These are phyloP conservation scores for Dictyostelium intermedium DNA, from an alignment of 78 protist genomes.

Conservation along the genomic window DNA sequence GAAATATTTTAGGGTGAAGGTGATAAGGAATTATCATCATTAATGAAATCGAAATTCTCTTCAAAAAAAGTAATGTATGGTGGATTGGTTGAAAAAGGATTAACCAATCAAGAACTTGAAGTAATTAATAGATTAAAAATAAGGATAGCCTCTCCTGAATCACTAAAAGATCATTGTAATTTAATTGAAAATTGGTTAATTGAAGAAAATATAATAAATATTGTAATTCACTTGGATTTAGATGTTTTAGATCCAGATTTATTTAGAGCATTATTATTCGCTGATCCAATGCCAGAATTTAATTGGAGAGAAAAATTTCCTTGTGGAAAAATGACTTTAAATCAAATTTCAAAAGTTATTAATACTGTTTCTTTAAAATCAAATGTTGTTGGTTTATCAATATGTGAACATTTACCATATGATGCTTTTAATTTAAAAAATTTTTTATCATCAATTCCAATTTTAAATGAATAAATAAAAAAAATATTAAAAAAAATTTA, in stretches of 20 bases:
- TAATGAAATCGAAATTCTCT: background rate
- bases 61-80: background rate
- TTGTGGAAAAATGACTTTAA: background rate
- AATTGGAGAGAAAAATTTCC: background rate
- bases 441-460: background rate
- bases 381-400: background rate
- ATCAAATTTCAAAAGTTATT: background rate
- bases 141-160: slow-evolving; percentile 3
- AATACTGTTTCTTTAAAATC: background rate
- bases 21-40: background rate
- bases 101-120: background rate
- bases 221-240: background rate
- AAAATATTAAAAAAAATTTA: too few species aligned
- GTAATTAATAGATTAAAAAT: background rate
- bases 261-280: background rate
- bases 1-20: background rate
- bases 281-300: background rate
- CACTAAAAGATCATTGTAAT: background rate
- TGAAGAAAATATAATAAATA: background rate
- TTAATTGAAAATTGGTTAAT: background rate
- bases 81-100: background rate
- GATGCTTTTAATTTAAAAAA: background rate
- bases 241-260: slow-evolving; percentile 6
- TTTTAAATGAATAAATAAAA: background rate
- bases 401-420: slow-evolving; percentile 10